Conservation (phyloP, 2,329 filamentous ascomycete genomes). For the Colletotrichum sidae region DNA sequence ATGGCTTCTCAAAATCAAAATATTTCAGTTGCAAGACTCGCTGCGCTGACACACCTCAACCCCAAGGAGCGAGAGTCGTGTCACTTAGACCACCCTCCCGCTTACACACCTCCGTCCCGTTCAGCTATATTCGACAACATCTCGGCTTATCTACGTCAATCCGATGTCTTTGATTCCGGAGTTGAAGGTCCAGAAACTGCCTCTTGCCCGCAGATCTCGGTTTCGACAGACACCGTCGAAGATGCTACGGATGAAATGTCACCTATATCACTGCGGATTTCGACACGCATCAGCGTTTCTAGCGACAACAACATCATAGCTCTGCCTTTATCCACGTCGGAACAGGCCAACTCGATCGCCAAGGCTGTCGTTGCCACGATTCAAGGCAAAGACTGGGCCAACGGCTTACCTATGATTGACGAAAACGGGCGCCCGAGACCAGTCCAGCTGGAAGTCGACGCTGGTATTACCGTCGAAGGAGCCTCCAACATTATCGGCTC, state of each 20-base stretch:
- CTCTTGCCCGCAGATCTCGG: neutral
- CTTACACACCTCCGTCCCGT: slow-evolving; percentile 40
- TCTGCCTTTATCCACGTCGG: slow-evolving; percentile 51
- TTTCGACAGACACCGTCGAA: neutral
- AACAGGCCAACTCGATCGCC: slow-evolving; percentile 56
- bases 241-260: slow-evolving; percentile 43
- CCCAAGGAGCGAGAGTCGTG: slow-evolving; percentile 15
- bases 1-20: slow-evolving; percentile 8
- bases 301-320: slow-evolving; percentile 63
- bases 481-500: slow-evolving; percentile 57
- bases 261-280: slow-evolving; percentile 60
- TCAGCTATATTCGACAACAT: slow-evolving; percentile 76
- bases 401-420: slow-evolving; percentile 59
- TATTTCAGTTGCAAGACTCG: neutral
- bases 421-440: slow-evolving; percentile 56
- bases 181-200: neutral
- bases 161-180: neutral
- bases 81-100: slow-evolving; percentile 32
- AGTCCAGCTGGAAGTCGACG: slow-evolving; percentile 56
- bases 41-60: neutral
- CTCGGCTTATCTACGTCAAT: slow-evolving; percentile 46
- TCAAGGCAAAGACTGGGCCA: slow-evolving; percentile 50
- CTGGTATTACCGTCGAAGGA: slow-evolving; percentile 58
- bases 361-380: slow-evolving; percentile 58
- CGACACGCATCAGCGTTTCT: slow-evolving; percentile 58